Conservation (phyloP, 2,329 filamentous ascomycete genomes). For the Colletotrichum sidae region DNA sequence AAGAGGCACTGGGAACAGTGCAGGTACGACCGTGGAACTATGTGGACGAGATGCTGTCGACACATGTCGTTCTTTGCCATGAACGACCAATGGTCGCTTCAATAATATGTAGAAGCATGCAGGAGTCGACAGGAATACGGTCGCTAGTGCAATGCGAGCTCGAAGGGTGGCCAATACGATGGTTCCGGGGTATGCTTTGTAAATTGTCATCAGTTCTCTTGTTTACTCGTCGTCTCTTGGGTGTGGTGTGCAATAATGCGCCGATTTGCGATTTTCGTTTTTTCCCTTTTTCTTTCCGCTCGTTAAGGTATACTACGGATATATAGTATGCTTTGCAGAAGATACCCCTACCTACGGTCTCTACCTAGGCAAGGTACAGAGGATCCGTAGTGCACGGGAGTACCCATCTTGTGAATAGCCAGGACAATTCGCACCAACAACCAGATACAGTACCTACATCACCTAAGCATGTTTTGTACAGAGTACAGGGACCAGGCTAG, state of each 20-base stretch:
- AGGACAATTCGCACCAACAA: slow-evolving; percentile 16
- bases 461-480: no score
- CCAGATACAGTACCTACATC: no score
- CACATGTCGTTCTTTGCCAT: slow-evolving; percentile 13
- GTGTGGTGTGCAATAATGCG: neutral
- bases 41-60: neutral
- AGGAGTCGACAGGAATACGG: slow-evolving; percentile 7
- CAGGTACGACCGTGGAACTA: neutral
- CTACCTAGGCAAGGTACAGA: no score
- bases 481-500: no score
- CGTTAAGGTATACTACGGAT: no score
- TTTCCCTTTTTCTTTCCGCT: slow-evolving; percentile 2
- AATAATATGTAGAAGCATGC: slow-evolving; percentile 4
- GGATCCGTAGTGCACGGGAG: no score
- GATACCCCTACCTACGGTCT: no score
- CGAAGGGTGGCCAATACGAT: slow-evolving; percentile 10
- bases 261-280: slow-evolving; percentile 28
- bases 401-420: slow-evolving; percentile 24
- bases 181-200: neutral
- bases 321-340: slow-evolving; percentile 8
- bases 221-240: no score
- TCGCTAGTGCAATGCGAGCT: slow-evolving; percentile 7
- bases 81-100: neutral
- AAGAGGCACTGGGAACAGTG: neutral
- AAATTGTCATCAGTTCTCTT: no score